Evolutionary conservation across 805 yeast genomes (phyloP).

Genomic region (Candida ficus): DNA sequence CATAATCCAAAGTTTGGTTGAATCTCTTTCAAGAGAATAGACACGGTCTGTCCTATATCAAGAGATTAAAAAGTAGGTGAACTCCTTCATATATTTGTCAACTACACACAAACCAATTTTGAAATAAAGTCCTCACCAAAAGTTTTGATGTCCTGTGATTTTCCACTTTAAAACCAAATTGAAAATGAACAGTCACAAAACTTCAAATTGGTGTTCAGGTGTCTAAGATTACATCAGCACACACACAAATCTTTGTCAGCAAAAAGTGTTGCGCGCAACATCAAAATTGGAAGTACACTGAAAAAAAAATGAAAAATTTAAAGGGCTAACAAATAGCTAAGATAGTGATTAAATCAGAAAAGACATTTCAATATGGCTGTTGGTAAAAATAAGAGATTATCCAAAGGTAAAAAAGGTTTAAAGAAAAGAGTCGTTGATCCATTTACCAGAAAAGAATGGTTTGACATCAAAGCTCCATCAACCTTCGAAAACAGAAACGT

Average conservation of each 20-base stretch:
- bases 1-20: too few species aligned
- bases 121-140: too few species aligned
- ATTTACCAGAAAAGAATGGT: slow-evolving; percentile 99
- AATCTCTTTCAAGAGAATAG: too few species aligned
- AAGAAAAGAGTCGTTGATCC: slow-evolving; percentile 99
- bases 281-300: neutral
- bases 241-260: neutral
- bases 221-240: neutral
- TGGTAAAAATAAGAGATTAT: slow-evolving; percentile 80
- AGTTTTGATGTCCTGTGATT: neutral
- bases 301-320: slow-evolving; percentile 12
- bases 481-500: slow-evolving; percentile 98
- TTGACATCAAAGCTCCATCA: slow-evolving; percentile 97
- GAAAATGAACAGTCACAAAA: slow-evolving; percentile 3
- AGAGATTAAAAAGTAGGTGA: too few species aligned
- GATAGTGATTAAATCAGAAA: slow-evolving; percentile 7
- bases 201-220: neutral
- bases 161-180: neutral
- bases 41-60: too few species aligned
- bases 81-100: too few species aligned
- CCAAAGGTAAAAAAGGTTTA: slow-evolving; percentile 91
- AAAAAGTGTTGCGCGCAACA: slow-evolving; percentile 1
- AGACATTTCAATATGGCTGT: slow-evolving; percentile 44
- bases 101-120: too few species aligned
- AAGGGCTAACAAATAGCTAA: neutral